Evolutionary conservation across 352 stramenopile species (phyloP).

Genomic region (Globisporangium parvum): DNA sequence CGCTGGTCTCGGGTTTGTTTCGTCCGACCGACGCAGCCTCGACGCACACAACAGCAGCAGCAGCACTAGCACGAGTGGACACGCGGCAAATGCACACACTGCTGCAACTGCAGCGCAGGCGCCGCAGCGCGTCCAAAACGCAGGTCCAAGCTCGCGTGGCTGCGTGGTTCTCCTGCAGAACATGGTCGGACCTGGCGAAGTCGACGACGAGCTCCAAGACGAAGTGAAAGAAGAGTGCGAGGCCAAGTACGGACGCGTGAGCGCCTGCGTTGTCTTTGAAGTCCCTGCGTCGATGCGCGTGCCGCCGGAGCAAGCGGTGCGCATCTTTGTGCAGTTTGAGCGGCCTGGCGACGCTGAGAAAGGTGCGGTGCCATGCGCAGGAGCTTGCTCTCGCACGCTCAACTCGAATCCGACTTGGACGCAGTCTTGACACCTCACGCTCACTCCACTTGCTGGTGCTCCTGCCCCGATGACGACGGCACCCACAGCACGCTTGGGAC

Average conservation of each 20-base stretch:
- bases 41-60: too few relatives aligned
- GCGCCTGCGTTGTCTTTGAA: conserved; percentile 75
- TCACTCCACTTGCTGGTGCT: too few relatives aligned
- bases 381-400: too few relatives aligned
- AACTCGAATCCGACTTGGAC: too few relatives aligned
- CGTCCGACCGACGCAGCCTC: too few relatives aligned
- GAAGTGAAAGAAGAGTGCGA: conserved; percentile 87
- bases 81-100: neutral
- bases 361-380: conserved; percentile 52
- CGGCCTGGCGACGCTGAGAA: conserved; percentile 61
- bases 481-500: conserved; percentile 53
- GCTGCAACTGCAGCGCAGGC: neutral
- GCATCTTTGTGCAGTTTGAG: conserved; percentile 88
- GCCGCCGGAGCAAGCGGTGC: conserved; percentile 65
- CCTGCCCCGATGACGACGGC: neutral
- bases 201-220: conserved; percentile 82
- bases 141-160: neutral
- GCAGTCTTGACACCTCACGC: too few relatives aligned
- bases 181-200: conserved; percentile 88
- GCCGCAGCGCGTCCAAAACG: neutral
- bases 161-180: conserved; percentile 59
- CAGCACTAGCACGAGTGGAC: neutral
- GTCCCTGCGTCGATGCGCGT: conserved; percentile 25
- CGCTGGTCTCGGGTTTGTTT: neutral
- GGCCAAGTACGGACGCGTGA: conserved; percentile 76